Percentiles rank a stretch among this genome's conserved stretches.
phyloP scores from a whole-genome alignment of 2,329 filamentous ascomycete species.

The Gnomoniopsis sp. region DNA sequence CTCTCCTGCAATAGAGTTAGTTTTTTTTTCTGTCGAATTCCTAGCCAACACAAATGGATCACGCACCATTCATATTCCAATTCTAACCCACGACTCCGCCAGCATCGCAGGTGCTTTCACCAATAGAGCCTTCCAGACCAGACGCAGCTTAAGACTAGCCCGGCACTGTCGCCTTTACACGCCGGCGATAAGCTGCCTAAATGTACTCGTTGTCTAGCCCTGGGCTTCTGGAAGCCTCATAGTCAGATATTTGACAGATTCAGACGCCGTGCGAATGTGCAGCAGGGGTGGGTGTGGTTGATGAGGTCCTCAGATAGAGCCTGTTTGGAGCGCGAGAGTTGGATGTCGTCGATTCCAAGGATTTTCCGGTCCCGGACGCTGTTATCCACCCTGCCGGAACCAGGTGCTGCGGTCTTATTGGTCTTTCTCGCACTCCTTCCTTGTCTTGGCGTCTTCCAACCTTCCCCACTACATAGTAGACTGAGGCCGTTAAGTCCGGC shows the following conservation, averaged over 20 bases:
- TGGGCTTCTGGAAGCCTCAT: slow-evolving; percentile 7
- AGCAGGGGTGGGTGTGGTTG: slow-evolving; percentile 13
- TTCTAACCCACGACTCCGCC: too few species aligned
- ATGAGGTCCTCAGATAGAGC: not conserved
- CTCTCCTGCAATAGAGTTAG: not conserved
- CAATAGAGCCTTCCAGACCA: too few species aligned
- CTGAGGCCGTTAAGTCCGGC: too few species aligned
- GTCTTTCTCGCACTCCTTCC: too few species aligned
- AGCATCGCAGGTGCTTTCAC: too few species aligned
- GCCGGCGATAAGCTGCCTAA: not conserved
- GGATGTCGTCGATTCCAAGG: slow-evolving; percentile 5
- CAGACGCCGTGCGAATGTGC: not conserved
- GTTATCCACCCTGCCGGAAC: not conserved
- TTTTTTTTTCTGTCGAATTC: not conserved
- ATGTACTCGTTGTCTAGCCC: not conserved
- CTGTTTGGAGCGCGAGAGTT: slow-evolving; percentile 11
- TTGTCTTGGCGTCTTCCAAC: too few species aligned
- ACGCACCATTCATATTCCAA: too few species aligned
- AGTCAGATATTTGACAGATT: not conserved
- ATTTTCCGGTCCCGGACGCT: slow-evolving; percentile 12
- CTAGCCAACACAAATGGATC: too few species aligned
- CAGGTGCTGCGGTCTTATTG: too few species aligned
- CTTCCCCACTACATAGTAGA: too few species aligned
- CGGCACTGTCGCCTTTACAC: not conserved
- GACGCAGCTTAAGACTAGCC: too few species aligned